These are phyloP conservation scores for Rugonectria rugulosa DNA, from an alignment of 2,329 filamentous ascomycete genomes.

Conservation along the genomic window DNA sequence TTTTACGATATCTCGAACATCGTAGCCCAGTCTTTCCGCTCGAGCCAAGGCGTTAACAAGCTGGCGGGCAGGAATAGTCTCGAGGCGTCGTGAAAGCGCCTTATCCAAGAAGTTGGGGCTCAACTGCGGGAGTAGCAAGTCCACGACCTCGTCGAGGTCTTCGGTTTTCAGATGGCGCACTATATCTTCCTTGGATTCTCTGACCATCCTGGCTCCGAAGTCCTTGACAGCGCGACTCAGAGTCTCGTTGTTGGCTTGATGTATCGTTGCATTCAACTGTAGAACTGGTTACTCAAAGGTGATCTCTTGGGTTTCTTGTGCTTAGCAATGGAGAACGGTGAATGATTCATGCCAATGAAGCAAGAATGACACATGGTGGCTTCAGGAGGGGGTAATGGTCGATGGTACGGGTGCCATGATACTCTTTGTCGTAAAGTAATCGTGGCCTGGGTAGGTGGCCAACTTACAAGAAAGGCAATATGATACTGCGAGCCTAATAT, in stretches of 20 bases:
- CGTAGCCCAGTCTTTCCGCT: constrained; percentile 65
- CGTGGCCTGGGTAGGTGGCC: neutral
- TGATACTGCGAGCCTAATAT: constrained; percentile 61
- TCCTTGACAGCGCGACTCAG: constrained; percentile 51
- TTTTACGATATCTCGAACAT: constrained; percentile 57
- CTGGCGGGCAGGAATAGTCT: constrained; percentile 60
- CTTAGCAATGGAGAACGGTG: too few relatives aligned
- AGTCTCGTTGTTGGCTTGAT: constrained; percentile 49
- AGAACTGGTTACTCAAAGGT: constrained; percentile 38
- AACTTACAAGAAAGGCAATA: constrained; percentile 59
- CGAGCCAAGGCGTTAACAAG: constrained; percentile 65
- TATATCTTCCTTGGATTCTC: constrained; percentile 51
- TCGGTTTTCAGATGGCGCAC: constrained; percentile 47
- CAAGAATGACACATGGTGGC: too few relatives aligned
- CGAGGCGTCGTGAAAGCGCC: constrained; percentile 58
- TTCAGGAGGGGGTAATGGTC: too few relatives aligned
- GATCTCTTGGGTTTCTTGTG: too few relatives aligned
- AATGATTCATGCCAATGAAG: too few relatives aligned
- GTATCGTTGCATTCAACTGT: constrained; percentile 59
- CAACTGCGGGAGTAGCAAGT: constrained; percentile 53
- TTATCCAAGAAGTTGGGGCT: constrained; percentile 60
- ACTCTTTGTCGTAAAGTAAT: too few relatives aligned
- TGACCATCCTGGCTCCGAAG: constrained; percentile 55
- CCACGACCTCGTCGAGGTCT: constrained; percentile 56
- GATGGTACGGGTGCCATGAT: too few relatives aligned